Evolutionary conservation across 2,329 filamentous ascomycete species (phyloP).

Genomic region (Thielaviopsis ethacetica): DNA sequence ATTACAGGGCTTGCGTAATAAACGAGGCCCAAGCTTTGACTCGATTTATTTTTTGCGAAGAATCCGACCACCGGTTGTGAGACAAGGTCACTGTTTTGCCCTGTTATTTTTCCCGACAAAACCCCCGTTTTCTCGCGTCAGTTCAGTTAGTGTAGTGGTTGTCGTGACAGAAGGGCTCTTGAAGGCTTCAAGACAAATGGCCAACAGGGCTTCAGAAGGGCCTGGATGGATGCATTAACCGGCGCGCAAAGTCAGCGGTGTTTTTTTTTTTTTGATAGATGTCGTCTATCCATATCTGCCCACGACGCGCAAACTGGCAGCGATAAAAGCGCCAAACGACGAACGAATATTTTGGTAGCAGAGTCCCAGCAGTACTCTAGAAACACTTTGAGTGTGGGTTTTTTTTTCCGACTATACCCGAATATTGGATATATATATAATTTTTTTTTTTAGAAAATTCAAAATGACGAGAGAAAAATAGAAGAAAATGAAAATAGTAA

Average conservation of each 20-base stretch:
- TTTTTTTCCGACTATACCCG: too few species aligned
- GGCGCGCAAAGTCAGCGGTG: background rate
- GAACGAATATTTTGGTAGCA: background rate
- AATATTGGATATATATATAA: too few species aligned
- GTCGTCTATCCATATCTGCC: too few species aligned
- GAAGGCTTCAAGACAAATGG: background rate
- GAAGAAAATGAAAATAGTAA: background rate
- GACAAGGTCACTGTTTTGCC: background rate
- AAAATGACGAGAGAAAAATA: background rate
- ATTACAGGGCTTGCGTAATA: background rate
- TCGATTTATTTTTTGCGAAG: background rate
- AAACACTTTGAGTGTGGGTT: background rate
- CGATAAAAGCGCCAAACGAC: background rate
- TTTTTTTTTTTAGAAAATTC: too few species aligned
- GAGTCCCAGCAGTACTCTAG: background rate
- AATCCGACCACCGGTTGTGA: background rate
- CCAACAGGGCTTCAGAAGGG: slow-evolving; percentile 3
- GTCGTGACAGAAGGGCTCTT: slow-evolving; percentile 7
- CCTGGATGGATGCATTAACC: background rate
- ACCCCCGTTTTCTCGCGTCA: too few species aligned
- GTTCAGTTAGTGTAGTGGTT: background rate
- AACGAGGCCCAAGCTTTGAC: background rate
- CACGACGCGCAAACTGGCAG: background rate
- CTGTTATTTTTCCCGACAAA: too few species aligned
- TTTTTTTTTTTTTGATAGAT: background rate